Evolutionary conservation across 305 asterid genomes (phyloP).

Genomic region (Ajuga reptans): DNA sequence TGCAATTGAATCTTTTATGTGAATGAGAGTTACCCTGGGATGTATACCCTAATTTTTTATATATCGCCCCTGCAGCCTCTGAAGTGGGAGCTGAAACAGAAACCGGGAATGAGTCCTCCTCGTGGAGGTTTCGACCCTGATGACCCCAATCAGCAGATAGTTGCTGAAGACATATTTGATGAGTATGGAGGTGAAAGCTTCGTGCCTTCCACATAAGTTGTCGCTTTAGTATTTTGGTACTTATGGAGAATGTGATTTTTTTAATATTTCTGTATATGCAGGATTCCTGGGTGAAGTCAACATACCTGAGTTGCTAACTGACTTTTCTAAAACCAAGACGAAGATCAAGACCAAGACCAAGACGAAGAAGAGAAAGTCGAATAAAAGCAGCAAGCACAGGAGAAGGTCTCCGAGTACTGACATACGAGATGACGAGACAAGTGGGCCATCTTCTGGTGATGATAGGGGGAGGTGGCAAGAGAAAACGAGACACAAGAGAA

Average conservation of each 20-base stretch:
- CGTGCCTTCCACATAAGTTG: not conserved
- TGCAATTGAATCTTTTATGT: not conserved
- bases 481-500: conserved; percentile 37
- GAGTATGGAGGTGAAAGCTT: conserved; percentile 81
- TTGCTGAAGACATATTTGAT: conserved; percentile 92
- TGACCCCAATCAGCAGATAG: conserved; percentile 96
- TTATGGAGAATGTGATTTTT: not conserved
- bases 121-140: conserved; percentile 75
- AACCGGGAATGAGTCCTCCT: conserved; percentile 91
- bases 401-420: conserved; percentile 35
- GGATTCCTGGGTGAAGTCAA: conserved; percentile 66
- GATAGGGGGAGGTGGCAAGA: conserved; percentile 34
- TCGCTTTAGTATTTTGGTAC: not conserved
- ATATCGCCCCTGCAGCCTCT: conserved; percentile 52
- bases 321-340: conserved; percentile 44
- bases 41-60: not conserved
- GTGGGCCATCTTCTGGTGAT: conserved; percentile 34
- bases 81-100: conserved; percentile 94
- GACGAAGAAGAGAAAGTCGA: conserved; percentile 46
- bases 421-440: conserved; percentile 27
- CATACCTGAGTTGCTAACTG: conserved; percentile 64
- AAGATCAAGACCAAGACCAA: conserved; percentile 43
- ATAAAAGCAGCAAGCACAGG: conserved; percentile 48
- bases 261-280: conserved; percentile 26
- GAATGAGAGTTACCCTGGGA: not conserved